phyloP scores from a whole-genome alignment of 345 rosid genomes.

The Kernera saxatilis region DNA sequence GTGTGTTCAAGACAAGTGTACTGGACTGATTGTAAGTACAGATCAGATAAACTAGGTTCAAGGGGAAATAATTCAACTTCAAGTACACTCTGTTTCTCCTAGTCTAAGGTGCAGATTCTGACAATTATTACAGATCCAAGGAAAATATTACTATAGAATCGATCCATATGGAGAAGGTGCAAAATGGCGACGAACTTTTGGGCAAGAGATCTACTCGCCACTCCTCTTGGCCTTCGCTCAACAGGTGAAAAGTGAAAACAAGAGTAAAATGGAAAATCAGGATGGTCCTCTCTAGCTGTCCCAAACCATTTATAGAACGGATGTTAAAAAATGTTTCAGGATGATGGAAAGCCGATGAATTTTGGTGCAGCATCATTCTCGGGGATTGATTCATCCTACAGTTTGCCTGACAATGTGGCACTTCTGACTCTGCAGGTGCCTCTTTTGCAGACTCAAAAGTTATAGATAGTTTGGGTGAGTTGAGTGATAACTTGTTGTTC shows the following conservation, averaged over 20 bases:
- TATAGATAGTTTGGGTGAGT: background rate
- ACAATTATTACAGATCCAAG: conserved; percentile 59
- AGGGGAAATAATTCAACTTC: background rate
- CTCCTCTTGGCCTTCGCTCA: conserved; percentile 77
- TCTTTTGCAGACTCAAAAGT: background rate
- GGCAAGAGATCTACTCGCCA: conserved; percentile 95
- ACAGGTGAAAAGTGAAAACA: conserved; percentile 55
- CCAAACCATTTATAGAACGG: background rate
- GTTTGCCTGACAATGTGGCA: conserved; percentile 78
- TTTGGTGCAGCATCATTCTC: conserved; percentile 62
- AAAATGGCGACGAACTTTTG: conserved; percentile 86
- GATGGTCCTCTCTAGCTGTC: background rate
- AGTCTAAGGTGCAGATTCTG: conserved; percentile 8
- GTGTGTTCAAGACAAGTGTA: conserved; percentile 61
- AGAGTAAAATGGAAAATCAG: background rate
- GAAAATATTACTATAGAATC: conserved; percentile 81
- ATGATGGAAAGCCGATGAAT: conserved; percentile 49
- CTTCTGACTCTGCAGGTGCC: conserved; percentile 77
- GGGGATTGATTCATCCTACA: conserved; percentile 69
- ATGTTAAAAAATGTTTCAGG: conserved; percentile 40
- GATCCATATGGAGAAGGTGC: conserved; percentile 91
- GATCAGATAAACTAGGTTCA: background rate
- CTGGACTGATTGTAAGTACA: conserved; percentile 66
- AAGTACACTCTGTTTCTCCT: background rate
- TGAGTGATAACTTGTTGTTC: conserved; percentile 12